A percentile compares a stretch with the other conserved stretches of the same genome.
Conservation (phyloP, 345 rosid genomes). For the Boechera retrofracta region DNA sequence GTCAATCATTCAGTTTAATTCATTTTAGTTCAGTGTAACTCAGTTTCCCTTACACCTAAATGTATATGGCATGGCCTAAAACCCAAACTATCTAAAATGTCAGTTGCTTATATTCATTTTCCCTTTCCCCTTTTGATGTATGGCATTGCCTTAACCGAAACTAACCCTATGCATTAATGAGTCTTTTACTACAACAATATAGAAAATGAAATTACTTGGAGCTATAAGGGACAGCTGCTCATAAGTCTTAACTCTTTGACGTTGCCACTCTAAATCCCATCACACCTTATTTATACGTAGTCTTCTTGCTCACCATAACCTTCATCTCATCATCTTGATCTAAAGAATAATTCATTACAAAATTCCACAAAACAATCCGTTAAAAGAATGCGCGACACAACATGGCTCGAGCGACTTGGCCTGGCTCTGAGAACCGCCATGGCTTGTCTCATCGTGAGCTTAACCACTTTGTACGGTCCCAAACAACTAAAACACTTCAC, state of each 20-base stretch:
- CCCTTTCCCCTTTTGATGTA: not conserved
- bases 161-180: slow-evolving; percentile 9
- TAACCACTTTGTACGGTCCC: slow-evolving; percentile 68
- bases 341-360: not conserved
- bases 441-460: slow-evolving; percentile 71
- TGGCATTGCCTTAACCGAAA: slow-evolving; percentile 20
- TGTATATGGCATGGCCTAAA: not conserved
- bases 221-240: slow-evolving; percentile 34
- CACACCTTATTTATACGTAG: slow-evolving; percentile 43
- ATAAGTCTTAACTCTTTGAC: slow-evolving; percentile 36
- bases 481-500: slow-evolving; percentile 40
- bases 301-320: slow-evolving; percentile 44
- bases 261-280: slow-evolving; percentile 36
- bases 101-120: not conserved
- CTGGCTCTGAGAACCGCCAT: slow-evolving; percentile 63
- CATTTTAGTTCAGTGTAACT: too few species aligned
- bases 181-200: not conserved
- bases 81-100: not conserved
- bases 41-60: not conserved
- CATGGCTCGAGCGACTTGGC: slow-evolving; percentile 50
- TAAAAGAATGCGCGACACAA: slow-evolving; percentile 28
- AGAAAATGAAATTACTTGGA: slow-evolving; percentile 21
- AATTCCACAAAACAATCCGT: slow-evolving; percentile 8
- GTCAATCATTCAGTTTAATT: too few species aligned
- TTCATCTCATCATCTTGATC: slow-evolving; percentile 37